These are phyloP conservation scores for Plasmodium blacklocki DNA, from an alignment of 169 alveolate genomes.

Conservation along the genomic window DNA sequence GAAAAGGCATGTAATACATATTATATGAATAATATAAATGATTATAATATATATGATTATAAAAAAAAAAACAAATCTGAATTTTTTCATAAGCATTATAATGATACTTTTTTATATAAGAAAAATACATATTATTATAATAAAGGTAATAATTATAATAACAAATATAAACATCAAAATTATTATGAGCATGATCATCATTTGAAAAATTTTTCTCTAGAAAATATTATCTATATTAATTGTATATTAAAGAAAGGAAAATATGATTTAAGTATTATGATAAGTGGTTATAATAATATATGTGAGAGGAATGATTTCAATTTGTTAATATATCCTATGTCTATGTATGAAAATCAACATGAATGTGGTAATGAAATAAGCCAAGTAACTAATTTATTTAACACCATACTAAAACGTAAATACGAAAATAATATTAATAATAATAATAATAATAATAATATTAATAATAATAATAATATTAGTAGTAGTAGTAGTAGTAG, in stretches of 20 bases:
- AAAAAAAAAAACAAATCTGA: conserved; percentile 2
- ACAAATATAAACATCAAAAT: neutral
- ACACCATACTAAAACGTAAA: conserved; percentile 2
- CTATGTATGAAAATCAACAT: conserved; percentile 30
- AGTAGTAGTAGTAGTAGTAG: too few species aligned
- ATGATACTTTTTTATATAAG: conserved; percentile 2
- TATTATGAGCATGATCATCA: neutral
- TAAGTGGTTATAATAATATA: conserved; percentile 10
- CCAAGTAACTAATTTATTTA: conserved; percentile 15
- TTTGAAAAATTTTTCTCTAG: conserved; percentile 12
- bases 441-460: too few species aligned
- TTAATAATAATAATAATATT: too few species aligned
- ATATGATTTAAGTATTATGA: conserved; percentile 9
- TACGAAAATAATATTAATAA: neutral
- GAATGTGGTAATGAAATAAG: conserved; percentile 25
- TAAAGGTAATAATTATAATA: neutral
- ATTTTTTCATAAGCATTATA: conserved; percentile 17
- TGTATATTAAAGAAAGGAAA: conserved; percentile 37
- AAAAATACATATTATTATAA: neutral
- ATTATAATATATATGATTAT: conserved; percentile 27
- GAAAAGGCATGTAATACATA: conserved; percentile 51
- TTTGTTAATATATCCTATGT: conserved; percentile 11
- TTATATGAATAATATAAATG: conserved; percentile 28
- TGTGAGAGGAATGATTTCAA: conserved; percentile 24
- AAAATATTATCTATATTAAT: conserved; percentile 30